Conservation (phyloP, 2,329 filamentous ascomycete species). For the Cucurbitaria berberidis region DNA sequence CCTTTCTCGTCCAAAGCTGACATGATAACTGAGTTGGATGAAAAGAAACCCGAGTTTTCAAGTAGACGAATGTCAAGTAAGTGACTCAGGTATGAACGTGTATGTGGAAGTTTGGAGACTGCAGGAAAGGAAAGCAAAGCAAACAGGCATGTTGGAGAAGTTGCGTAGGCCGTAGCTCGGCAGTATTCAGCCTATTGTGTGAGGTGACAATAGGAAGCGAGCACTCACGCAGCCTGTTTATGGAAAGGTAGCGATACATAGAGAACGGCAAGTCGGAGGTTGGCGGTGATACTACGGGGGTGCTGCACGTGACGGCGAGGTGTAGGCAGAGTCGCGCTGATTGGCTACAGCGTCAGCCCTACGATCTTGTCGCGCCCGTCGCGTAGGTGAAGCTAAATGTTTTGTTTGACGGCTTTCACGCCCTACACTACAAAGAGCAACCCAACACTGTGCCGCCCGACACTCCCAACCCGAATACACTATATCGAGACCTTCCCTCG, state of each 20-base stretch:
- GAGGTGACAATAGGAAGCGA: constrained; percentile 10
- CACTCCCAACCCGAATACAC: not conserved
- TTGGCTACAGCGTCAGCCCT: constrained; percentile 24
- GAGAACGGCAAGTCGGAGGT: not conserved
- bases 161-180: not conserved
- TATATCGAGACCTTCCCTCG: not conserved
- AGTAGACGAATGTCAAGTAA: not conserved
- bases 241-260: constrained; percentile 8
- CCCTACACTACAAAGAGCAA: constrained; percentile 20
- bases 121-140: constrained; percentile 16
- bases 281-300: not conserved
- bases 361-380: constrained; percentile 32
- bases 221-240: not conserved
- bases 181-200: constrained; percentile 12
- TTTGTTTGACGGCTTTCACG: constrained; percentile 33
- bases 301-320: constrained; percentile 17
- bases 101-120: constrained; percentile 15
- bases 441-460: constrained; percentile 4
- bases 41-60: not conserved
- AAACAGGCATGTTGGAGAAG: constrained; percentile 23
- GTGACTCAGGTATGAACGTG: constrained; percentile 21
- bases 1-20: not conserved
- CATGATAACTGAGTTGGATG: not conserved
- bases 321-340: constrained; percentile 17
- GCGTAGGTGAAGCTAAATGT: constrained; percentile 29